Evolutionary conservation across 2,329 filamentous ascomycete genomes (phyloP).

Genomic region (Arthrobotrys musiformis): DNA sequence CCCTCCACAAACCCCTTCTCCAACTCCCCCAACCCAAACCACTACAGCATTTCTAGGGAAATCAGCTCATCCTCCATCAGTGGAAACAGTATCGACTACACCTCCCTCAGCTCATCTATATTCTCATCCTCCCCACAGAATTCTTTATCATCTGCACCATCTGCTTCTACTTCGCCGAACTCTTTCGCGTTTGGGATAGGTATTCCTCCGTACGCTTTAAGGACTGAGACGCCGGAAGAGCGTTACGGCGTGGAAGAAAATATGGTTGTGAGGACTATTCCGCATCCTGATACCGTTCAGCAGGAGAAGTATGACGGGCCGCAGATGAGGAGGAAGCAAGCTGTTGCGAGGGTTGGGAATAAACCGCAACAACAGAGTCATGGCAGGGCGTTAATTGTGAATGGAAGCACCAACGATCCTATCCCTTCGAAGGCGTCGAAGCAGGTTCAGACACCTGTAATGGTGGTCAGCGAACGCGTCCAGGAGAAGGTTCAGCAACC

Average conservation of each 20-base stretch:
- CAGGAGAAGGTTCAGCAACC: background rate
- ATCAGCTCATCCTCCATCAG: slow-evolving; percentile 4
- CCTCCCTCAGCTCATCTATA: background rate
- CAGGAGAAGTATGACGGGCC: slow-evolving; percentile 4
- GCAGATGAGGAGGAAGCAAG: background rate
- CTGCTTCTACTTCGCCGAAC: background rate
- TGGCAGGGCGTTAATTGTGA: slow-evolving; percentile 29
- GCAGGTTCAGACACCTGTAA: background rate
- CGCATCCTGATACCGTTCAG: slow-evolving; percentile 14
- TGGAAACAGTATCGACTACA: background rate
- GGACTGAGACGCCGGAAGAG: slow-evolving; percentile 25
- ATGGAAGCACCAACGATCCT: slow-evolving; percentile 45
- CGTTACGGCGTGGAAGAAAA: background rate
- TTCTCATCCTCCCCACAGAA: background rate
- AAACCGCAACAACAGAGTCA: background rate
- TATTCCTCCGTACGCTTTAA: slow-evolving; percentile 17
- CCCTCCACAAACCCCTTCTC: slow-evolving; percentile 7
- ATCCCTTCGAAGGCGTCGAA: slow-evolving; percentile 3
- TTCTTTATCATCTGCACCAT: background rate
- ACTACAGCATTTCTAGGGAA: slow-evolving; percentile 36
- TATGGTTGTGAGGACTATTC: slow-evolving; percentile 42
- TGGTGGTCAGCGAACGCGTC: background rate
- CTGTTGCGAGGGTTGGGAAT: background rate
- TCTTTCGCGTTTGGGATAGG: slow-evolving; percentile 23
- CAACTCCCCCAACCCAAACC: background rate